Evolutionary conservation across 2,329 filamentous ascomycete genomes (phyloP), one percentile per base, ranked within the genome.

Genomic region (Monosporascus sp.): DNA sequence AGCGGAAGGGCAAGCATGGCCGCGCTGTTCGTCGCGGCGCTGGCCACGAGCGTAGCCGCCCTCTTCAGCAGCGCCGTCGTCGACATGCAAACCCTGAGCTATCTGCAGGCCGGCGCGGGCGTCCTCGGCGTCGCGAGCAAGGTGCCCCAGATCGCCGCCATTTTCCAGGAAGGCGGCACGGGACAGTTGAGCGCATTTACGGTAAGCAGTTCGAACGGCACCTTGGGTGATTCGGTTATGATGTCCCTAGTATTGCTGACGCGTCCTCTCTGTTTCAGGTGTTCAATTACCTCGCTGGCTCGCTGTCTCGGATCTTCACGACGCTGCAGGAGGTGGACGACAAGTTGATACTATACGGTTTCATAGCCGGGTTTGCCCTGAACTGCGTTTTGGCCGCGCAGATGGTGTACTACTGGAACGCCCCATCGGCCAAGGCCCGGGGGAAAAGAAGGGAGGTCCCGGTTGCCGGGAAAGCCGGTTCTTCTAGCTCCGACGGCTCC

Each of bases 381-480:
- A 99, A 99, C 73, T 79, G 86, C 54, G 81, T 99, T 53, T 79
- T 99, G 54, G 92, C 92, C 16, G 74, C 81, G 40, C 94, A 99
- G 77, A 94, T 99, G 88, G 69, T 96, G 27, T 96, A 92, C 75
- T 97, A 97, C 79, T 99, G 94, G 94, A 96, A 97, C 66, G 74
- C 79, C 7, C 80, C 81, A 9, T 76, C 80, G 48, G 66, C 66
- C 54, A 71, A 71, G 66, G 68, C 64, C 16, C 67, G 70, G 60
- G 70, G 70, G 24, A 75, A 73, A 67, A 69, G 66, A 59, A 73
- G 70, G 69, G 71, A 68, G 53, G 61, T 64, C 20, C 58, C 60
- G 24, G 52, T 60, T 34, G 60, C 60, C 22, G 52, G 61, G 26
- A 50, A 61, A 34, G 20, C 51, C 17, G 22, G 20, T 41, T 53